A percentile compares a stretch with the other conserved stretches of the same genome.
Evolutionary conservation across 345 rosid species (phyloP).

Genomic region (Citrus unshiu): DNA sequence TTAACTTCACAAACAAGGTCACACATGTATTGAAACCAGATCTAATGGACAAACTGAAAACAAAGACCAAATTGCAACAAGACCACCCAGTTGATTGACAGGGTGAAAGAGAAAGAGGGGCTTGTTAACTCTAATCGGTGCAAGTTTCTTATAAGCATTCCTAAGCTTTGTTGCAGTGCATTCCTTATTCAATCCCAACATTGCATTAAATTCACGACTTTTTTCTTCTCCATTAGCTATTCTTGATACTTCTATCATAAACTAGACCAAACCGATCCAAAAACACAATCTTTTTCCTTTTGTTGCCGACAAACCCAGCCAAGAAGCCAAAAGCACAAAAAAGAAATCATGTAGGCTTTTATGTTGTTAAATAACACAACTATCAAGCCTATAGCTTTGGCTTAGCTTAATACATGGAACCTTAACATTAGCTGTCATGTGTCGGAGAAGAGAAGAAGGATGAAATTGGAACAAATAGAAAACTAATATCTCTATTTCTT

Average conservation of each 20-base stretch:
- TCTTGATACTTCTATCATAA: not conserved
- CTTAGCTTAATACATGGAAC: constrained; percentile 12
- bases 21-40: not conserved
- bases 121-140: constrained; percentile 14
- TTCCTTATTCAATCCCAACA: too few species aligned
- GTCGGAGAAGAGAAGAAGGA: too few species aligned
- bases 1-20: too few species aligned
- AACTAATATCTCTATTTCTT: too few species aligned
- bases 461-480: too few species aligned
- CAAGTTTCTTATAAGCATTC: too few species aligned
- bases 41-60: not conserved
- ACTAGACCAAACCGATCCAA: not conserved
- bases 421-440: not conserved
- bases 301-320: not conserved
- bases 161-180: too few species aligned
- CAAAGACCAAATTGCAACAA: too few species aligned
- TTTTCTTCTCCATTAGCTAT: constrained; percentile 46
- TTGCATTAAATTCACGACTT: constrained; percentile 22
- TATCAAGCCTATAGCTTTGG: not conserved
- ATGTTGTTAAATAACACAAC: too few species aligned
- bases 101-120: not conserved
- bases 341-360: not conserved
- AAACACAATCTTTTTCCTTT: not conserved
- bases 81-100: not conserved
- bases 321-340: too few species aligned